Evolutionary conservation across 495 filamentous ascomycete genomes (phyloP), one percentile per base, ranked within the genome.

Genomic region (Articulospora tetracladia): DNA sequence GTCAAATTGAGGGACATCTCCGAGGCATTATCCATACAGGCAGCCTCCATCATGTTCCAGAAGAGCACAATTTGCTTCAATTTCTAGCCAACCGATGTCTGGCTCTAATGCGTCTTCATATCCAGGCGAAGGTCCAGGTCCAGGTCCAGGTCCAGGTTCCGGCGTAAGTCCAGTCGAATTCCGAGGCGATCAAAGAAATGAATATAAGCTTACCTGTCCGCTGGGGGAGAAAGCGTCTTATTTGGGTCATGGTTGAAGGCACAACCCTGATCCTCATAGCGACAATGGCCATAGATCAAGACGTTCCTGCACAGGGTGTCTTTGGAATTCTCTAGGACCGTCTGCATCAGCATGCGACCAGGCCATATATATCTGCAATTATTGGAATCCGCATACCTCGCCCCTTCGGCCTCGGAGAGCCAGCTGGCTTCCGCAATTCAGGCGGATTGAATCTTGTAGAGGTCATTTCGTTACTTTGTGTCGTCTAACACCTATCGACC

Each of bases 291-390:
- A 72, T 96, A 97, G 60, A 98, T 96, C 36, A 91, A 83, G 13
- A 98, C 86, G 72, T 98, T 97, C 63, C 93, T 86, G 75, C 93
- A 98, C 25, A 94, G 79, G 0, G 90, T 96, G 65, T 93, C 92
- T 73, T 93, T 96, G 56, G 87, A 77, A 68, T 83, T 84, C 68
- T 87, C 85, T 86, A 56, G 48, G 23, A n/a, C 13, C 26, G 7
- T 50, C 25, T 32, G 19, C 46, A 61, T 63, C 55, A 67, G 50
- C 63, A 26, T n/a, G 48, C 34, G 12, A 17, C 11, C 17, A 34
- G 25, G 11, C 13, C 17, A 24, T 19, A 41, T 49, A n/a, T 24
- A 39, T 32, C 39, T 3, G 8, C 11, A 27, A 20, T 17, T 24
- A n/a, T 17, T 25, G 28, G 13, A 34, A 15, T 15, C 41, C 30